Base-by-base conservation (phyloP, 306 rosid genomes). In the Arachis hypogaea region DNA sequence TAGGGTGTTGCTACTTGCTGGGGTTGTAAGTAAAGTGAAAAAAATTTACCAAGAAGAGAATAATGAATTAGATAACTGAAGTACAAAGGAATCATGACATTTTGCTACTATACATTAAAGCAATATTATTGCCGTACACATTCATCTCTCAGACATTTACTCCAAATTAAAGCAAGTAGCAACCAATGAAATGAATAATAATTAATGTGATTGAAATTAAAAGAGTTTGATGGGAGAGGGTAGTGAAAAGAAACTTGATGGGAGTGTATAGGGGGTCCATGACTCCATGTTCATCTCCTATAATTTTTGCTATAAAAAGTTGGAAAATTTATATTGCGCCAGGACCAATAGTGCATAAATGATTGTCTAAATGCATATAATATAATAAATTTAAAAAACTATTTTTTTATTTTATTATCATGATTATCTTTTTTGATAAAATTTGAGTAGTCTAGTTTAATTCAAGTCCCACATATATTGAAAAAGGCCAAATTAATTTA, bases 21-120 rank as follows among this genome's bases (percentile, higher is more conserved):
- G 16, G 41, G 14, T 58, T 46, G 1, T 16, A 82, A 82, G 83
- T 69, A 78, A 82, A 69, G 78, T 69, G 63, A 69, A 2, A 4
- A 4, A 33, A 33, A 63, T 58, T 69, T 33, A 63, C 74, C 64
- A 22, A 33, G 28, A 66, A 59, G 61, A 59, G 57, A 36, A 5
- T 14, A 11, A 59, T 33, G 29, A 59, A 7, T 0, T 0, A 3
- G 38, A 33, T 33, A 33, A 33, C 38, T 2, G 3, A 10, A n/a
- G 80, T 74, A 50, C 80, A 69, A 9, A 18, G 76, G 36, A 11
- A 63, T 49, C 54, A 12, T 54, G 28, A 40, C 52, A 46, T n/a
- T 33, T 22, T 10, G 4, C 56, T 73, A 54, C 5, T 33, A 22
- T 22, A 2, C 38, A 33, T 33, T 33, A 33, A 33, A 33, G 38